Conservation (phyloP, 805 yeast genomes). For the Starmerella apis region DNA sequence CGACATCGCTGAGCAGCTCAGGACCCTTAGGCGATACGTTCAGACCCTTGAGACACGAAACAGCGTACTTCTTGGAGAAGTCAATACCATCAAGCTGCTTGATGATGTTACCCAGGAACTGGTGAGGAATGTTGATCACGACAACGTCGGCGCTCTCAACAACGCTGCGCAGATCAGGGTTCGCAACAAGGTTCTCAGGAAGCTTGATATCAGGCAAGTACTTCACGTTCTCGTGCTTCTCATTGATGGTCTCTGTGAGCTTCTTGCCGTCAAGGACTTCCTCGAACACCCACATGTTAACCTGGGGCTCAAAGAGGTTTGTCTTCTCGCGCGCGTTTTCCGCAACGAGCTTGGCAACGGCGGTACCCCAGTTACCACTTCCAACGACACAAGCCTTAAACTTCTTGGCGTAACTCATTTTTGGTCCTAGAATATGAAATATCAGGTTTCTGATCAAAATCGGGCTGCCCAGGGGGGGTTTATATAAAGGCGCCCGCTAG, state of each 20-base stretch:
- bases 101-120: slow-evolving; percentile 72
- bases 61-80: slow-evolving; percentile 63
- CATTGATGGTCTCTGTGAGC: slow-evolving; percentile 83
- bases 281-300: slow-evolving; percentile 95
- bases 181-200: slow-evolving; percentile 80
- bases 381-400: slow-evolving; percentile 71
- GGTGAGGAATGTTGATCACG: slow-evolving; percentile 94
- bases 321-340: slow-evolving; percentile 72
- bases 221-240: slow-evolving; percentile 84
- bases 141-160: slow-evolving; percentile 75
- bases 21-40: slow-evolving; percentile 81
- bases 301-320: slow-evolving; percentile 57
- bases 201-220: slow-evolving; percentile 82
- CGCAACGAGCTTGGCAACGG: slow-evolving; percentile 89
- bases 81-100: slow-evolving; percentile 68
- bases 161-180: slow-evolving; percentile 68
- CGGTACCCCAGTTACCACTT: slow-evolving; percentile 97
- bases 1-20: slow-evolving; percentile 65
- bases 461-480: not conserved
- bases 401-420: slow-evolving; percentile 21
- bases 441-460: not conserved
- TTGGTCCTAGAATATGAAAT: not conserved
- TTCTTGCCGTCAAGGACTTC: slow-evolving; percentile 65
- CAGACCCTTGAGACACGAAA: slow-evolving; percentile 92
- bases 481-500: slow-evolving; percentile 4